Base-by-base conservation (phyloP, 2,329 filamentous ascomycete species). In the Sporothrix sp. region DNA sequence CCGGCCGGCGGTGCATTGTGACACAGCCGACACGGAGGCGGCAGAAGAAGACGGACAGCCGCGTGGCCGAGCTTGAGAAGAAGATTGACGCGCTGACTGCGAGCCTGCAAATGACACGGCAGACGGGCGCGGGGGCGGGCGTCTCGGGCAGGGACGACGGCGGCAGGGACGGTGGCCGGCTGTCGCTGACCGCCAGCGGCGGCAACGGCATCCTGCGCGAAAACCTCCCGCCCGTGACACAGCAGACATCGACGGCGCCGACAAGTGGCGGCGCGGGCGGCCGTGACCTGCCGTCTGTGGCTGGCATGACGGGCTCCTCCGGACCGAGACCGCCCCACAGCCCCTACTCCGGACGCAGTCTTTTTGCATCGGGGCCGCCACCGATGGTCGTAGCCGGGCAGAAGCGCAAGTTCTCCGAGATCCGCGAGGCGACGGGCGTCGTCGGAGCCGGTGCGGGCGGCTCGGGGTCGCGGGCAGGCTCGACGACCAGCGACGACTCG, bases 71-170 rank as follows among this genome's bases (percentile, higher is more conserved):
- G 70, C 73, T 96, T 47, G 89, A 95, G 71, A 88, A 84, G 72
- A 94, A 94, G 71, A 91, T 95, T 56, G 88, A 95, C 70, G 86
- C 85, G 8, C 65, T 95, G 63, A 95, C 87, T 7, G 86, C 87
- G 7, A 88, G 81, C 32, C 64, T 95, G 57, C 82, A 87, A 40
- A 80, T 85, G 2, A 67, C 62, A 49, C 62, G 62, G 8, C 58
- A 58, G 11, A 43, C 48, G 13, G 45, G 45, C 7, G n/a, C 27
- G 16, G 37, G 48, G 2, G n/a, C 18, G 13, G 39, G 11, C 18
- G 33, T 33, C 4, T 2, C 16, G 7, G 25, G 49, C 7, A 33
- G 28, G 20, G 36, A 20, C 14, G 37, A 25, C 20, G 18, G 47
- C 13, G 38, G 33, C 16, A 21, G n/a, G 21, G 23, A 16, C 8